A percentile compares a stretch with the other conserved stretches of the same genome.
Evolutionary conservation across 108 stramenopile genomes (phyloP).

Genomic region (Bacterosira constricta): DNA sequence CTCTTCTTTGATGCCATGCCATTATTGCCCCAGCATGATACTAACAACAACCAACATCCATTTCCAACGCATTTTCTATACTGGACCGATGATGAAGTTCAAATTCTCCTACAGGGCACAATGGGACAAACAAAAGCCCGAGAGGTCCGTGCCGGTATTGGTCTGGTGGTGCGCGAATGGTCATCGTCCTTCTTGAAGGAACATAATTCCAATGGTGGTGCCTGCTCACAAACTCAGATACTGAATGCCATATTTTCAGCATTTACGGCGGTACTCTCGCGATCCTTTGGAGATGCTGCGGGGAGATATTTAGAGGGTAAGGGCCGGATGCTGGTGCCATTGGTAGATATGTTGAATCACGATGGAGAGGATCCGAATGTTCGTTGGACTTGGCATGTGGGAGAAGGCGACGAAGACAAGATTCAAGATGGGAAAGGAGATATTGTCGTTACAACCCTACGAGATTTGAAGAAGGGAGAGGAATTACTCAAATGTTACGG

Average conservation of each 20-base stretch:
- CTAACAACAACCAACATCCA: conserved; percentile 22
- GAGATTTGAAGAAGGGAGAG: conserved; percentile 38
- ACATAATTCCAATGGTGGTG: conserved; percentile 10
- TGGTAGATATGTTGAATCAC: conserved; percentile 53
- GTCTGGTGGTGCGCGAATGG: conserved; percentile 43
- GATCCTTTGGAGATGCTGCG: conserved; percentile 44
- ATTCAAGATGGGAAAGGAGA: conserved; percentile 33
- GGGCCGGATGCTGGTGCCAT: conserved; percentile 45
- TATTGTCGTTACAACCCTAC: conserved; percentile 34
- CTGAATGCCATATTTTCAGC: conserved; percentile 41
- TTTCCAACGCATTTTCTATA: conserved; percentile 52
- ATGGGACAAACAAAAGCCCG: conserved; percentile 48
- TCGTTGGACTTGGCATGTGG: conserved; percentile 44
- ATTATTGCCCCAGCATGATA: conserved; percentile 13
- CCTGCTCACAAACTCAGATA: conserved; percentile 21
- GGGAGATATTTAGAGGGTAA: conserved; percentile 40
- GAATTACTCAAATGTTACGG: conserved; percentile 47
- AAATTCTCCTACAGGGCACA: conserved; percentile 35
- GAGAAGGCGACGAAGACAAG: conserved; percentile 22
- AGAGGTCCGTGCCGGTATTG: conserved; percentile 38
- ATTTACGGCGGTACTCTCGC: conserved; percentile 38
- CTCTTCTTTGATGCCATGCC: conserved; percentile 52
- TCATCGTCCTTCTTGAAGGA: conserved; percentile 36
- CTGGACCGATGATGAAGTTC: conserved; percentile 45
- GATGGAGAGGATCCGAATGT: conserved; percentile 48